These are phyloP conservation scores for Medicago lupulina DNA, from an alignment of 306 rosid species.

Conservation along the genomic window DNA sequence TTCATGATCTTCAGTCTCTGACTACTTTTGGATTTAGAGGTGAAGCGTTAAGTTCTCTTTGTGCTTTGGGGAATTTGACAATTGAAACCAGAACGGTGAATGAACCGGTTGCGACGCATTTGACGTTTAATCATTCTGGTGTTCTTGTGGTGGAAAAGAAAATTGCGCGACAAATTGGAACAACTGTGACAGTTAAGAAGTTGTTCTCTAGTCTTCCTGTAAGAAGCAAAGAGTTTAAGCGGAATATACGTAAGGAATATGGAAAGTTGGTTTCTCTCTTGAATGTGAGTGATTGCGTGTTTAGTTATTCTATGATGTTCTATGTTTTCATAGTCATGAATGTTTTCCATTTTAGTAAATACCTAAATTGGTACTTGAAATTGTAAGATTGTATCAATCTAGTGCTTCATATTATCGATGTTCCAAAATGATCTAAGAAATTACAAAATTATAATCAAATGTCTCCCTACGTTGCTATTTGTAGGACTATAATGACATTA, in stretches of 20 bases:
- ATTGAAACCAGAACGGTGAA: slow-evolving; percentile 78
- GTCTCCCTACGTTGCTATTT: no score
- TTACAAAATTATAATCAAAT: neutral
- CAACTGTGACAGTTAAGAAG: slow-evolving; percentile 84
- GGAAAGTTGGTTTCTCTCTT: slow-evolving; percentile 84
- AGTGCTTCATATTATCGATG: no score
- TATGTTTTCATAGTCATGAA: neutral
- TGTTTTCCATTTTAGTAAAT: no score
- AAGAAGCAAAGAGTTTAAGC: slow-evolving; percentile 81
- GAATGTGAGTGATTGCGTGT: slow-evolving; percentile 60
- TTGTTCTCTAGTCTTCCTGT: slow-evolving; percentile 85
- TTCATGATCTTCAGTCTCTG: slow-evolving; percentile 88
- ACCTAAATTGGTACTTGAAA: neutral
- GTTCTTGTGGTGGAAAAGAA: slow-evolving; percentile 71
- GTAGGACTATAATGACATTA: neutral
- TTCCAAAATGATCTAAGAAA: neutral
- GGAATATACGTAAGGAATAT: slow-evolving; percentile 90
- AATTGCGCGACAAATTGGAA: slow-evolving; percentile 87
- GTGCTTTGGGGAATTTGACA: slow-evolving; percentile 73
- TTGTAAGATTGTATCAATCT: neutral
- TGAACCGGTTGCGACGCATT: slow-evolving; percentile 75
- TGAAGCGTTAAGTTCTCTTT: slow-evolving; percentile 92
- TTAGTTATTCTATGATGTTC: neutral
- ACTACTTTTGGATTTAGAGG: slow-evolving; percentile 96
- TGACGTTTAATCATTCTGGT: slow-evolving; percentile 83